phyloP scores from a whole-genome alignment of 176 grass and related monocot species.

The Poa annua region DNA sequence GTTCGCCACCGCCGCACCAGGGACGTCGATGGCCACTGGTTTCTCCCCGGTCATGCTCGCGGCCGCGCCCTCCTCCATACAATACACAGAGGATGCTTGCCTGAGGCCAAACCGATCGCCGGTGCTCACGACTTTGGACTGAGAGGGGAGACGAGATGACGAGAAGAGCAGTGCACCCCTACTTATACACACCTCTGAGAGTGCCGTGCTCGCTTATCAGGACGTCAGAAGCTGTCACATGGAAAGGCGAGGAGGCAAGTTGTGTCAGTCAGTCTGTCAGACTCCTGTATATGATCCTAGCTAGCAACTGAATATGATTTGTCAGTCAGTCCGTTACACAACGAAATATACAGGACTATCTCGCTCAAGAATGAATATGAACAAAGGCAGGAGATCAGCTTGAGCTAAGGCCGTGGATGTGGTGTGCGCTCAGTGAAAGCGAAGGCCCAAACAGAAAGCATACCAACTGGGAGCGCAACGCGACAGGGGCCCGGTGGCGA shows the following conservation, averaged over 20 bases:
- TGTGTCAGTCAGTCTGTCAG: neutral
- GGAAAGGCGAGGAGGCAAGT: neutral
- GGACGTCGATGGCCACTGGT: neutral
- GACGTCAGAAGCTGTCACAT: constrained; percentile 31
- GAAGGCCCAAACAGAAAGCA: constrained; percentile 38
- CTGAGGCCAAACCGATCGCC: neutral
- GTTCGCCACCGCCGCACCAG: neutral
- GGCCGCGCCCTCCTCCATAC: constrained; percentile 30
- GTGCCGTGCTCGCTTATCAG: constrained; percentile 33
- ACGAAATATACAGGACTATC: neutral
- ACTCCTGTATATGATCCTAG: neutral
- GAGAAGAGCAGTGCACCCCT: constrained; percentile 5
- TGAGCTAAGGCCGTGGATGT: neutral
- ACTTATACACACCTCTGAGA: constrained; percentile 24
- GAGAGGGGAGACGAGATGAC: neutral
- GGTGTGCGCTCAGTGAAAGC: neutral
- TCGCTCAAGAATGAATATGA: neutral
- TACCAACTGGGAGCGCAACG: neutral
- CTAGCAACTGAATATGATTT: neutral
- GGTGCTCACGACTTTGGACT: neutral
- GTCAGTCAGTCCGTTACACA: neutral
- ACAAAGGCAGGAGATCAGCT: neutral
- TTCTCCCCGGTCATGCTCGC: constrained; percentile 20
- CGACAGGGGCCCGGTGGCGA: neutral
- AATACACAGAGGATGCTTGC: neutral